Base-by-base conservation (phyloP, 192 early-diverging fungal genomes). In the Gamsiella multidivaricata region DNA sequence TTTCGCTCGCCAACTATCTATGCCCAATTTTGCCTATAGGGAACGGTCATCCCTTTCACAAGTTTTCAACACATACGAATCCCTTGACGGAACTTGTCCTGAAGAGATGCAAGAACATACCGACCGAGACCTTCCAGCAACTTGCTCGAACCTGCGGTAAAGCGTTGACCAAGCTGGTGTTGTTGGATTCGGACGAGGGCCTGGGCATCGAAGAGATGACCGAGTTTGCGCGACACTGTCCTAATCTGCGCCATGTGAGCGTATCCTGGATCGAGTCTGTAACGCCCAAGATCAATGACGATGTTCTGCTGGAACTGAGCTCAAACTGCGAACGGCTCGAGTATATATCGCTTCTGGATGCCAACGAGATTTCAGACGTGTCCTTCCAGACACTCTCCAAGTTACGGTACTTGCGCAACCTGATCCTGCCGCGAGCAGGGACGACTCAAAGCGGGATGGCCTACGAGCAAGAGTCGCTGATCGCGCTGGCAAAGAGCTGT, bases 1-100 rank as follows among this genome's bases (percentile, higher is more conserved):
- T 78, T 18, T 78, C 74, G 10, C 66, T 78, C 47, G 60, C 74
- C 74, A 78, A 78, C 61, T 78, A 78, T 22, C 57, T 69, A 18
- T 78, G 74, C 34, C 74, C 74, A 10, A 41, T 59, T 20, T 52
- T 78, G 28, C 65, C 74, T 12, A 46, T 65, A 10, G 66, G 65
- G 6, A 52, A 43, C 10, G 59, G 59, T 23, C 74, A 69, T 36
- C 74, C 74, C 1, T 58, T 78, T 29, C 74, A 78, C 25, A 64
- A 64, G 49, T 78, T 78, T 78, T 41, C 74, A 1, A 61, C 60
- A 26, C 60, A 64, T 22, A 78, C 74, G 25, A 78, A 78, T 41
- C 74, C 74, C 17, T 33, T 78, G 34, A 66, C 65, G 14, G 65
- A 78, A 46, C 49, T 78, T 17, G 74, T 78, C 20, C 54, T 78